Evolutionary conservation across 495 filamentous ascomycete genomes (phyloP).

Genomic region (Evernia prunastri): DNA sequence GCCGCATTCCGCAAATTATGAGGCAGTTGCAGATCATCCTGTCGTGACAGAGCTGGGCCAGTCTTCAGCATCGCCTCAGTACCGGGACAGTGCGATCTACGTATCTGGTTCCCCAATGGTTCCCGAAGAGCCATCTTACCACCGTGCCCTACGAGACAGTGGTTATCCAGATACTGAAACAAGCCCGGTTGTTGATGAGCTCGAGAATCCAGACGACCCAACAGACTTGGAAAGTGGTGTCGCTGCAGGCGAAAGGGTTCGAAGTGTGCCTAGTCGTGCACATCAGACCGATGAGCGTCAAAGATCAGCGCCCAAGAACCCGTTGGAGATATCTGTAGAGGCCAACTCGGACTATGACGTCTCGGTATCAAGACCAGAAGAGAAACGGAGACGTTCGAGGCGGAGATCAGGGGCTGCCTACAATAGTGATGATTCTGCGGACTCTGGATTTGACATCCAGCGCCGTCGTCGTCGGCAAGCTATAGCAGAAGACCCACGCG

Average conservation of each 20-base stretch:
- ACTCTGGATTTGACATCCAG: slow-evolving; percentile 24
- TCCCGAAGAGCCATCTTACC: slow-evolving; percentile 22
- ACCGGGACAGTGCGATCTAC: slow-evolving; percentile 47
- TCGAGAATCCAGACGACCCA: slow-evolving; percentile 1
- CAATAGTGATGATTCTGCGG: slow-evolving; percentile 25
- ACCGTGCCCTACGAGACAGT: slow-evolving; percentile 34
- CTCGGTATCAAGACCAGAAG: slow-evolving; percentile 4
- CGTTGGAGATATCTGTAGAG: not conserved
- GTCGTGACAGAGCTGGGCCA: not conserved
- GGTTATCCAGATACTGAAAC: slow-evolving; percentile 37
- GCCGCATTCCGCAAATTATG: not conserved
- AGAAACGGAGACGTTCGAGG: slow-evolving; percentile 13
- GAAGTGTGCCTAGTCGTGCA: not conserved
- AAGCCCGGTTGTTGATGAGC: slow-evolving; percentile 23
- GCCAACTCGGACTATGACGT: slow-evolving; percentile 6
- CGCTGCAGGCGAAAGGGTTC: not conserved
- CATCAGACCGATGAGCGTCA: not conserved
- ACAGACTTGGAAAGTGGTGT: not conserved
- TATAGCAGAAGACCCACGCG: slow-evolving; percentile 20
- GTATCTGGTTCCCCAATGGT: slow-evolving; percentile 45
- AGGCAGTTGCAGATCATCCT: not conserved
- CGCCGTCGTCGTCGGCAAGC: slow-evolving; percentile 17
- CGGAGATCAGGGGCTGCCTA: slow-evolving; percentile 12
- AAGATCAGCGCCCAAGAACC: not conserved
- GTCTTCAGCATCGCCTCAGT: slow-evolving; percentile 10